These are phyloP conservation scores for Leptographium galeiforme DNA, from an alignment of 2,329 filamentous ascomycete species.

Conservation along the genomic window DNA sequence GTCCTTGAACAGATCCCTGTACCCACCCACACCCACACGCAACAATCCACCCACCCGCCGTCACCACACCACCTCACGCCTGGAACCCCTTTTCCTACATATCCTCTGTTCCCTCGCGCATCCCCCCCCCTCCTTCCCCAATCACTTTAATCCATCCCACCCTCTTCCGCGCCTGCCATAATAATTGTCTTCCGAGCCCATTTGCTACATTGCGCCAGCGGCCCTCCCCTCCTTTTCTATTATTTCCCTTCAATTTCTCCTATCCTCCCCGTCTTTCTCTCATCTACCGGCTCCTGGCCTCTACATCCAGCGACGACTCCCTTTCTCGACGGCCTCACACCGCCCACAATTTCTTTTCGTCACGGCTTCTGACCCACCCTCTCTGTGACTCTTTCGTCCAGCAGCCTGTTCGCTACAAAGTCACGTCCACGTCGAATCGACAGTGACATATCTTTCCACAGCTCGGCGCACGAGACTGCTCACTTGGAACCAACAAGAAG, in stretches of 20 bases:
- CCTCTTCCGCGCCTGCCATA: constrained; percentile 1
- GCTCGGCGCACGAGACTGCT: too few species aligned
- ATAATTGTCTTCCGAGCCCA: neutral
- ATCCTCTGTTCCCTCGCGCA: neutral
- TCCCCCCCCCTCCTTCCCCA: constrained; percentile 1
- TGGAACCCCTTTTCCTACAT: constrained; percentile 1
- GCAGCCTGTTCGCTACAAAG: neutral
- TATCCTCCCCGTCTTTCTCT: neutral
- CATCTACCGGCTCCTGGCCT: neutral
- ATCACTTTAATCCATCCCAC: neutral
- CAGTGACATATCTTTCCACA: too few species aligned
- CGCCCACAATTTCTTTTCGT: neutral
- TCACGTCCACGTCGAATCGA: neutral
- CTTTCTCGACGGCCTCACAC: neutral
- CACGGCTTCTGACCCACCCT: neutral
- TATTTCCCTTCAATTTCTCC: neutral
- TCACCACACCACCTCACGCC: neutral
- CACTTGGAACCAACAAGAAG: too few species aligned
- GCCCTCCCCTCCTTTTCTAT: neutral
- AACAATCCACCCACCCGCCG: neutral
- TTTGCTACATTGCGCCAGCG: neutral
- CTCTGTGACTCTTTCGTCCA: neutral
- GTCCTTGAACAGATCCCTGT: neutral
- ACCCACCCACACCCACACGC: neutral
- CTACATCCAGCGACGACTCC: neutral